Conservation (phyloP, 495 filamentous ascomycete genomes). For the Penicillium fimorum region DNA sequence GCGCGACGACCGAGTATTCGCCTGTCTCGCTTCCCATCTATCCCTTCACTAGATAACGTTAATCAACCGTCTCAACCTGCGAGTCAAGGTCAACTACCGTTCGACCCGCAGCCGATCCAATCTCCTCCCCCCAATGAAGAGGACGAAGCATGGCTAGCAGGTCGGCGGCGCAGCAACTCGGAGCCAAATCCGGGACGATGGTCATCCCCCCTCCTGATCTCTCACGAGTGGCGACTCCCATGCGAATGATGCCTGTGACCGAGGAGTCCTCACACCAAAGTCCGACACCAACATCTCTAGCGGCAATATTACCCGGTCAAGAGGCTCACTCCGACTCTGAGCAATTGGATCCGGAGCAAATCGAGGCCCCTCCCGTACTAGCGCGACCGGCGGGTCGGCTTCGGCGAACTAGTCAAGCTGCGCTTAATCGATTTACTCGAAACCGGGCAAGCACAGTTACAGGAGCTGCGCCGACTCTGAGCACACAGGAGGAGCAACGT, state of each 20-base stretch:
- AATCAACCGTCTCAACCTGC: constrained; percentile 9
- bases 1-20: constrained; percentile 43
- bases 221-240: constrained; percentile 36
- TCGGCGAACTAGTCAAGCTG: constrained; percentile 37
- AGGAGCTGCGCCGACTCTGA: constrained; percentile 25
- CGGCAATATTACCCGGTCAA: not conserved
- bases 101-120: constrained; percentile 15
- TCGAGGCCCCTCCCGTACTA: constrained; percentile 14
- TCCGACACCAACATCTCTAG: constrained; percentile 13
- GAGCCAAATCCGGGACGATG: constrained; percentile 44
- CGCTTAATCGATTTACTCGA: constrained; percentile 34
- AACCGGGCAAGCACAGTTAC: constrained; percentile 39
- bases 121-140: constrained; percentile 26
- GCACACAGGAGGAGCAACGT: constrained; percentile 8
- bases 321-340: constrained; percentile 9
- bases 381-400: constrained; percentile 26
- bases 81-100: constrained; percentile 2
- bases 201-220: constrained; percentile 35
- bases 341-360: not conserved
- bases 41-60: constrained; percentile 20
- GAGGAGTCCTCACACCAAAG: constrained; percentile 37
- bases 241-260: constrained; percentile 35
- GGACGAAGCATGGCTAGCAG: constrained; percentile 32
- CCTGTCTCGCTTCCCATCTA: constrained; percentile 36
- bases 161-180: constrained; percentile 47